Conservation (phyloP, 163 green algal genomes). For the Scenedesmus sp. region DNA sequence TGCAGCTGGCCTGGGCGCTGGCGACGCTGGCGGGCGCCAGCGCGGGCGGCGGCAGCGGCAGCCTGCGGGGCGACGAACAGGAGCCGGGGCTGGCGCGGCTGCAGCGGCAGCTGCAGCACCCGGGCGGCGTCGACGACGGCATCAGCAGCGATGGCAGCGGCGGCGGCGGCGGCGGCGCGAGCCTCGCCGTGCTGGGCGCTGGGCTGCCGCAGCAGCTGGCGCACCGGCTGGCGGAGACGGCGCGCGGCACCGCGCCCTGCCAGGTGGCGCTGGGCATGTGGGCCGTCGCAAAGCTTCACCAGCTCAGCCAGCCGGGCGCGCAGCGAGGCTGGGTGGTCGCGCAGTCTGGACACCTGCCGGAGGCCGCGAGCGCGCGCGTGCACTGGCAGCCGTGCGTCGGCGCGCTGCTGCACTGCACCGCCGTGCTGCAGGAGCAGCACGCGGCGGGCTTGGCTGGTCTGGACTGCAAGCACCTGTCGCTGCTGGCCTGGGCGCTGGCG, state of each 20-base stretch:
- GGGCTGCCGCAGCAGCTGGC: neutral
- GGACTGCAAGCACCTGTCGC: conserved; percentile 7
- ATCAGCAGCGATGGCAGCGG: neutral
- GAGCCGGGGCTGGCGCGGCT: conserved; percentile 2
- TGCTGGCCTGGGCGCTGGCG: conserved; percentile 22
- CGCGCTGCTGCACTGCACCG: conserved; percentile 5
- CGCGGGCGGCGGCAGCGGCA: neutral
- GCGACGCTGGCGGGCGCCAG: neutral
- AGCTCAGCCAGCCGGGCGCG: neutral
- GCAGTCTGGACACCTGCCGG: conserved; percentile 3
- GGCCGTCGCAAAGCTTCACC: conserved; percentile 12
- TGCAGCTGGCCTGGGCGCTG: conserved; percentile 24
- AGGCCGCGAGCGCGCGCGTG: neutral
- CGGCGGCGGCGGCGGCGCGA: conserved; percentile 16
- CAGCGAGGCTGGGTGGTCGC: no score
- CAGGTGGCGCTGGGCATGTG: conserved; percentile 25
- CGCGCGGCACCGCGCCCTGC: neutral
- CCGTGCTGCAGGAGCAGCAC: conserved; percentile 1
- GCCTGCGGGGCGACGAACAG: neutral
- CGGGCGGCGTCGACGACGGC: neutral
- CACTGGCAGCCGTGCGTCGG: conserved; percentile 12
- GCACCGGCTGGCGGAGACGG: conserved; percentile 2
- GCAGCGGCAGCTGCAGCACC: conserved; percentile 19
- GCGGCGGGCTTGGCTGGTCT: neutral
- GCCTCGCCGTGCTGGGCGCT: neutral